These are phyloP conservation scores for Boletus calvinii DNA, from an alignment of 1,284 basidiomycete genomes.

Conservation along the genomic window DNA sequence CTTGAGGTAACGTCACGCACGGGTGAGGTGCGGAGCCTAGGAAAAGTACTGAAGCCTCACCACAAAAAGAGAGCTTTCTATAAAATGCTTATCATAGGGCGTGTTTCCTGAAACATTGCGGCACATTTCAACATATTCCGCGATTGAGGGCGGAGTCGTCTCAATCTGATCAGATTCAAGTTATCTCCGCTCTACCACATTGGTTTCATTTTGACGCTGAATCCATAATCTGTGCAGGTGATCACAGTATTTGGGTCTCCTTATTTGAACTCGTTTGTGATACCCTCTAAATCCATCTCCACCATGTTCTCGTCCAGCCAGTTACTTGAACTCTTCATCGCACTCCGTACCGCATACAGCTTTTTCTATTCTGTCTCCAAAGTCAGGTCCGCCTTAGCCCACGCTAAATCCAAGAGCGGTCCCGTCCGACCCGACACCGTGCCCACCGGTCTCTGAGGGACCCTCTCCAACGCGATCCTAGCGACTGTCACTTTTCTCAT, in stretches of 20 bases:
- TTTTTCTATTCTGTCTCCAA: neutral
- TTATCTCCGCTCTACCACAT: too few species aligned
- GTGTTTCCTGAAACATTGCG: too few species aligned
- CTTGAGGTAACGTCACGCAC: too few species aligned
- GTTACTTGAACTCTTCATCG: slow-evolving; percentile 22
- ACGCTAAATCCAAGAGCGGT: slow-evolving; percentile 22
- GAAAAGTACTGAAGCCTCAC: too few species aligned
- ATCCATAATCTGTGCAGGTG: too few species aligned
- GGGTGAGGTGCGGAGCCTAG: too few species aligned
- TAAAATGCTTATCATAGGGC: too few species aligned
- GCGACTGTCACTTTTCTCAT: neutral
- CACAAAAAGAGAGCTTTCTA: too few species aligned
- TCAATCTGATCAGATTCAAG: too few species aligned
- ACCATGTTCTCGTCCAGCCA: slow-evolving; percentile 9
- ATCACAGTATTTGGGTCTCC: neutral
- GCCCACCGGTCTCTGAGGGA: slow-evolving; percentile 8
- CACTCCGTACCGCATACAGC: neutral
- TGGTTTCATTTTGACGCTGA: too few species aligned
- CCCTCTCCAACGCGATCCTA: slow-evolving; percentile 21
- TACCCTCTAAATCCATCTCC: neutral
- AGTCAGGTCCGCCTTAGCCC: neutral
- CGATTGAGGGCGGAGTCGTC: too few species aligned
- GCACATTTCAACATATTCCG: too few species aligned
- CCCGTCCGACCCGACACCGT: slow-evolving; percentile 15
- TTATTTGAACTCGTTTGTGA: neutral